Base-by-base conservation (phyloP, 2,329 filamentous ascomycete genomes). In the Dactylonectria estremocensis region DNA sequence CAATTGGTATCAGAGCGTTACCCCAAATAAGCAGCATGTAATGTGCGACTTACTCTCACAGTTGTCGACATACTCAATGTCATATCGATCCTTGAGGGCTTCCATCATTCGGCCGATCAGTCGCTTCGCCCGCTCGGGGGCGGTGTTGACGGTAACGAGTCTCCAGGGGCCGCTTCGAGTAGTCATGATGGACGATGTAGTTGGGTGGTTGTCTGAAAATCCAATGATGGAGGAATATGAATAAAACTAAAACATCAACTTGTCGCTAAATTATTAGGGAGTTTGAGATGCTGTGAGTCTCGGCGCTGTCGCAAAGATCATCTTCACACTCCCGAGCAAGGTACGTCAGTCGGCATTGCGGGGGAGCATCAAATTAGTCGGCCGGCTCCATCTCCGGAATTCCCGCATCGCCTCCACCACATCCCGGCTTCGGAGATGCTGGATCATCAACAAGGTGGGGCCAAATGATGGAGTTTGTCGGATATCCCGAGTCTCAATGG, bases 121-220 rank as follows among this genome's bases (percentile, higher is more conserved):
- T 8, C 83, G 80, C 80, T 89, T 88, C 37, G 91, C 91, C 63
- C 90, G 84, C 69, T 91, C 90, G 1, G 91, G 90, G 2, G 87
- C 89, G 1, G 87, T 92, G 80, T 92, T 93, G 71, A 93, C 90
- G 2, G 90, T 93, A 33, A 92, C 86, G 13, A 93, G 85, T 72
- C 83, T 87, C 80, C 86, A 92, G 3, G 89, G 89, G 18, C 89
- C 89, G 64, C 64, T 66, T 62, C 31, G 64, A 31, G 58, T 58
- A 61, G 64, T 58, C 64, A 66, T 66, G 28, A 16, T 54, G 64
- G 45, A 13, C 3, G 33, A 16, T 54, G 28, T 18, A 13, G 28
- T 10, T n/a, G 24, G 24, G 20, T 24, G 22, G 16, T 31, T 58
- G n/a, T 49, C 53, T 48, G 33, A 53, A 31, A 8, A 33, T 20